Conservation (phyloP, 2,329 filamentous ascomycete species). For the Epicoccum sorghinum region DNA sequence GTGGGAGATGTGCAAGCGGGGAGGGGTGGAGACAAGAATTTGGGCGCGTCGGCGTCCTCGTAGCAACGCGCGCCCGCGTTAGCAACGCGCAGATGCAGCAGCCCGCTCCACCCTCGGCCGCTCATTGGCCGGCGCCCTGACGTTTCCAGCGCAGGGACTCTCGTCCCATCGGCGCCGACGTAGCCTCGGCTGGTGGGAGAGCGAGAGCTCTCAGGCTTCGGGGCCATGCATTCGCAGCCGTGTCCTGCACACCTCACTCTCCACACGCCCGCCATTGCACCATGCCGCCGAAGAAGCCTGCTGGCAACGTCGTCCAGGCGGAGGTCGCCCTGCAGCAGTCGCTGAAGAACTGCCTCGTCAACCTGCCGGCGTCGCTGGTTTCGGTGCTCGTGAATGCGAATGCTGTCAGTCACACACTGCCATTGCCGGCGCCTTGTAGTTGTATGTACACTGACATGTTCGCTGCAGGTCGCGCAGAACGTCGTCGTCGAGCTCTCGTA, state of each 20-base stretch:
- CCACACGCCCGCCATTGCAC: background rate
- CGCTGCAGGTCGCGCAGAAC: constrained; percentile 84
- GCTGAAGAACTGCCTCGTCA: constrained; percentile 93
- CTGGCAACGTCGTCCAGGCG: constrained; percentile 65
- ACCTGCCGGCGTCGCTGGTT: constrained; percentile 84
- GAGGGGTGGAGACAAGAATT: constrained; percentile 32
- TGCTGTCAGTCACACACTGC: constrained; percentile 66
- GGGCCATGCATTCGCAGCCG: background rate
- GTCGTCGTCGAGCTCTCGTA: constrained; percentile 91
- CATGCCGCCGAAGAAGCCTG: constrained; percentile 54
- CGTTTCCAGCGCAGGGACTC: constrained; percentile 32
- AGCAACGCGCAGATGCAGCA: constrained; percentile 9
- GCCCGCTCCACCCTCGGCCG: background rate
- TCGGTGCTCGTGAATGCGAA: constrained; percentile 87
- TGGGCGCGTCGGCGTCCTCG: constrained; percentile 32
- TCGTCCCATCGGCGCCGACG: constrained; percentile 29
- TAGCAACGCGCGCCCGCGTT: constrained; percentile 21
- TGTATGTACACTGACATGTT: constrained; percentile 44
- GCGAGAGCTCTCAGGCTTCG: constrained; percentile 1
- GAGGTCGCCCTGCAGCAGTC: constrained; percentile 81
- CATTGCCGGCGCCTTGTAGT: background rate
- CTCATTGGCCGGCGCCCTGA: constrained; percentile 28
- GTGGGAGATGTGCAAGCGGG: constrained; percentile 16
- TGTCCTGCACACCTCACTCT: constrained; percentile 3
- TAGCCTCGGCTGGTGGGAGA: constrained; percentile 36